These are phyloP conservation scores for Calonectria pauciramosa DNA, from an alignment of 2,329 filamentous ascomycete genomes.

Conservation along the genomic window DNA sequence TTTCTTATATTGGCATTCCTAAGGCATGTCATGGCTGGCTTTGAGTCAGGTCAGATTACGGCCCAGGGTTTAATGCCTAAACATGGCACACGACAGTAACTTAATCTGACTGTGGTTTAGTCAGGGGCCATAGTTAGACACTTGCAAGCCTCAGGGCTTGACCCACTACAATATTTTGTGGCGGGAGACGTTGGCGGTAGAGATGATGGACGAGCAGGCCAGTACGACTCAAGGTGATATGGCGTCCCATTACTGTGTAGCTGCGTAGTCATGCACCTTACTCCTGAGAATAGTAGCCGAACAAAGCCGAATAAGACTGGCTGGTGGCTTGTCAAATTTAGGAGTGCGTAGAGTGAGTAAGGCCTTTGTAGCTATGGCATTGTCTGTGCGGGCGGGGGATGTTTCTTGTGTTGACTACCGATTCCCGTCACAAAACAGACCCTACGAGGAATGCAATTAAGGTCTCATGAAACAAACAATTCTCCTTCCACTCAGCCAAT, in stretches of 20 bases:
- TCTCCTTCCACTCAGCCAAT: not conserved
- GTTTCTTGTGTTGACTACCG: not conserved
- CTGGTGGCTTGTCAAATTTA: not conserved
- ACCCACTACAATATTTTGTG: not conserved
- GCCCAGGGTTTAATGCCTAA: not conserved
- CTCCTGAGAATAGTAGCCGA: not conserved
- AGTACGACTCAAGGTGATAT: not conserved
- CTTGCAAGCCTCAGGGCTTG: not conserved
- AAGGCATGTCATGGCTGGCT: not conserved
- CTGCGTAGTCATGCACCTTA: not conserved
- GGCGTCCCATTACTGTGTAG: not conserved
- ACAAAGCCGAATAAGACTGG: not conserved
- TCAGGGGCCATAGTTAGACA: not conserved
- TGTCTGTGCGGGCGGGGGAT: not conserved
- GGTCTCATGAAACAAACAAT: not conserved
- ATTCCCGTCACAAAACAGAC: not conserved
- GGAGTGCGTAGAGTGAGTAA: not conserved
- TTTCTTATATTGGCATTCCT: not conserved
- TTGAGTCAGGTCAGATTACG: not conserved
- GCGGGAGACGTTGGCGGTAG: not conserved
- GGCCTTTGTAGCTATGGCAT: not conserved
- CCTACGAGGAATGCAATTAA: not conserved
- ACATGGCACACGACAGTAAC: not conserved
- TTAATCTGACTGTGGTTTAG: not conserved
- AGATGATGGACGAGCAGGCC: not conserved